These are phyloP conservation scores for Curvularia lunata DNA, from an alignment of 2,329 filamentous ascomycete genomes.

Conservation along the genomic window DNA sequence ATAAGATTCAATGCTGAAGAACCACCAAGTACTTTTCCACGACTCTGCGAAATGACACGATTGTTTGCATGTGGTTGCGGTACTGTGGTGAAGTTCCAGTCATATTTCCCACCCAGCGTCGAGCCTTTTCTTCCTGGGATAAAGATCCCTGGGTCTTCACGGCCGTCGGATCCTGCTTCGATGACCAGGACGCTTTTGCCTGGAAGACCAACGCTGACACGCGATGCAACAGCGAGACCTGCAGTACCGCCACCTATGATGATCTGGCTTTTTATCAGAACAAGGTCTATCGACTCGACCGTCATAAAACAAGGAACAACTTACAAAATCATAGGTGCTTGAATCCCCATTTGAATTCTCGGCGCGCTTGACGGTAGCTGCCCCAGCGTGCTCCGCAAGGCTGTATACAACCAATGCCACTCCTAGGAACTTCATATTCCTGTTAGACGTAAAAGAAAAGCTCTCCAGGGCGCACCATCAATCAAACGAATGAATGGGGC, in stretches of 20 bases:
- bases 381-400: slow-evolving; percentile 11
- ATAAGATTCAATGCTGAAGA: slow-evolving; percentile 55
- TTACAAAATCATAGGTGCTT: slow-evolving; percentile 15
- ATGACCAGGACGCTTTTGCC: slow-evolving; percentile 32
- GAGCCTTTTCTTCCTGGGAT: slow-evolving; percentile 39
- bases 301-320: background rate
- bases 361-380: background rate
- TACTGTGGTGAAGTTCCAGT: slow-evolving; percentile 55
- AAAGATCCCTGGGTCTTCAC: slow-evolving; percentile 34
- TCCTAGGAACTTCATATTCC: slow-evolving; percentile 16
- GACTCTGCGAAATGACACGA: slow-evolving; percentile 52
- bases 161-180: slow-evolving; percentile 40
- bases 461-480: background rate
- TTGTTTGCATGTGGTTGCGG: slow-evolving; percentile 51
- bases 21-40: slow-evolving; percentile 58
- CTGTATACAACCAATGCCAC: slow-evolving; percentile 8
- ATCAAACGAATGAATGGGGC: background rate
- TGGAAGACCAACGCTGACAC: slow-evolving; percentile 43
- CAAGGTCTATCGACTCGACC: background rate
- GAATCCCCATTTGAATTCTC: background rate
- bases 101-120: slow-evolving; percentile 35
- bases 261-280: slow-evolving; percentile 15
- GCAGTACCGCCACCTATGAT: slow-evolving; percentile 38
- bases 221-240: slow-evolving; percentile 39
- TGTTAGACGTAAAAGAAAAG: background rate